Evolutionary conservation across 768 basidiomycete genomes (phyloP).

Genomic region (Podaxis carcinomalis): DNA sequence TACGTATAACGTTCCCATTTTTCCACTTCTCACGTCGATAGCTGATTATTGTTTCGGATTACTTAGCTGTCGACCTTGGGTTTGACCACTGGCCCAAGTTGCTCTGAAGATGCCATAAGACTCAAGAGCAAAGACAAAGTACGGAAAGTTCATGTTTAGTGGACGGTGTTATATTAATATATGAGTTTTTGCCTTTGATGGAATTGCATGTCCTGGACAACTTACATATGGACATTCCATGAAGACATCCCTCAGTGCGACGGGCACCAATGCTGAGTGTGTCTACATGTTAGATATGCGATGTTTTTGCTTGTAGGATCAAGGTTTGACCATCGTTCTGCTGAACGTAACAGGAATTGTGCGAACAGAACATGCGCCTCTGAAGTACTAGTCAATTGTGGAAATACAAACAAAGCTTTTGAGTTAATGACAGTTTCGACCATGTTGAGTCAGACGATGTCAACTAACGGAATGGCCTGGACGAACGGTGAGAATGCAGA

Average conservation of each 20-base stretch:
- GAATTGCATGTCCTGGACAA: background rate
- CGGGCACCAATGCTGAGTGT: background rate
- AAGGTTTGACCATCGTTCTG: background rate
- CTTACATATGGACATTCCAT: background rate
- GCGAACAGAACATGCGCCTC: background rate
- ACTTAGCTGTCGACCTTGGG: constrained; percentile 57
- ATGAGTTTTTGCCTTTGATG: background rate
- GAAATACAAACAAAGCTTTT: background rate
- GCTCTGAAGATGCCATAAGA: background rate
- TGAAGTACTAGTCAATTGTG: background rate
- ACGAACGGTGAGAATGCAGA: background rate
- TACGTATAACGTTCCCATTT: constrained; percentile 29
- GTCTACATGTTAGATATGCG: background rate
- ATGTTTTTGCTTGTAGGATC: background rate
- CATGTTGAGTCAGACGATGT: background rate
- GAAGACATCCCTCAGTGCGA: background rate
- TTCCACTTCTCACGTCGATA: constrained; percentile 1
- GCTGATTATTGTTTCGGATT: constrained; percentile 13
- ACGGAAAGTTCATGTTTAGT: background rate
- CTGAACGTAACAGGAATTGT: background rate
- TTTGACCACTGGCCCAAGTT: constrained; percentile 60
- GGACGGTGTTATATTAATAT: background rate
- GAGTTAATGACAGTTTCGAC: background rate
- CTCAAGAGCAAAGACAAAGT: background rate
- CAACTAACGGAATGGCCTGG: background rate